These are phyloP conservation scores for Globisporangium lucens DNA, from an alignment of 352 stramenopile species.

Conservation along the genomic window DNA sequence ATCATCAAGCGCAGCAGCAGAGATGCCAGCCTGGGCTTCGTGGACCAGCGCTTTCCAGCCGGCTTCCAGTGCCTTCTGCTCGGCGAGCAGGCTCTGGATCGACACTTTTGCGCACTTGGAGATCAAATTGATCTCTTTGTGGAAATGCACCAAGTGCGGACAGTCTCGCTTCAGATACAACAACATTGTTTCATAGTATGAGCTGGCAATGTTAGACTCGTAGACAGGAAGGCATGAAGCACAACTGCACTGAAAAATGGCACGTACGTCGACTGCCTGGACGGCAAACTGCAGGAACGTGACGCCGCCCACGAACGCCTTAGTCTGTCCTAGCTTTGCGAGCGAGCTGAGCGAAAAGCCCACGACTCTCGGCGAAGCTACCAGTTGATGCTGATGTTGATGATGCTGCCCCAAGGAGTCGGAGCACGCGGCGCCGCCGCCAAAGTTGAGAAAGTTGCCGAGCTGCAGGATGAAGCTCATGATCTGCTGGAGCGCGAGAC, in stretches of 20 bases:
- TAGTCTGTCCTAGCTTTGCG: conserved; percentile 76
- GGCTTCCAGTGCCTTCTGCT: conserved; percentile 56
- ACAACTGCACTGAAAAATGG: background rate
- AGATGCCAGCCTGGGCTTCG: conserved; percentile 38
- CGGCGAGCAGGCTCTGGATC: conserved; percentile 44
- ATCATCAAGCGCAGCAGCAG: conserved; percentile 11
- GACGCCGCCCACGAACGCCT: conserved; percentile 66
- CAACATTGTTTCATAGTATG: background rate
- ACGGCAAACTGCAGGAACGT: conserved; percentile 82
- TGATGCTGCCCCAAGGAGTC: background rate
- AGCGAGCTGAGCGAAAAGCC: conserved; percentile 79
- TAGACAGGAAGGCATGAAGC: no score
- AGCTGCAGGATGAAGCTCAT: conserved; percentile 74
- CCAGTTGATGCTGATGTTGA: background rate
- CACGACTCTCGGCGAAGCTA: conserved; percentile 23
- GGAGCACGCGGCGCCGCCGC: conserved; percentile 20
- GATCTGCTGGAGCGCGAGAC: conserved; percentile 53
- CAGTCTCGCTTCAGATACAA: conserved; percentile 43
- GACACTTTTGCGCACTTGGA: conserved; percentile 67
- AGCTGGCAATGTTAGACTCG: no score
- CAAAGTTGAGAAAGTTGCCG: conserved; percentile 74
- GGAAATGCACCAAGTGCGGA: conserved; percentile 55
- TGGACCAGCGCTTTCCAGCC: conserved; percentile 52
- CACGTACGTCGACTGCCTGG: conserved; percentile 58
- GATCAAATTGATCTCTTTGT: conserved; percentile 58